Conservation (phyloP, 257 asterid species). For the Pogostemon cablin region DNA sequence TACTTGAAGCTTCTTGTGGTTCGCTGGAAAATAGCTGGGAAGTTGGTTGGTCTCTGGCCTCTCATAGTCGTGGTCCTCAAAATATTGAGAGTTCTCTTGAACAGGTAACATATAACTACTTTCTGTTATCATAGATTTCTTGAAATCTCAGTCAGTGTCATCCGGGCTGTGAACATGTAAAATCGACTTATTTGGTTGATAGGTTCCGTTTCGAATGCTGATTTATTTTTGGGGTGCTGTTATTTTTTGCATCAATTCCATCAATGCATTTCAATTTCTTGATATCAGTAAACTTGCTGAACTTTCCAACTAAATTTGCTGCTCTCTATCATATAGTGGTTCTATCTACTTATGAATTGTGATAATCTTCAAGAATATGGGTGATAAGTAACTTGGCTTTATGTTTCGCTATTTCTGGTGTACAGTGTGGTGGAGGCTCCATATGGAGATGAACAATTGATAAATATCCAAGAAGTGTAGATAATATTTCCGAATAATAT, state of each 20-base stretch:
- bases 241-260: too few species aligned
- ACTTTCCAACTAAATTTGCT: too few species aligned
- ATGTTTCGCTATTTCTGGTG: too few species aligned
- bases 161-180: too few species aligned
- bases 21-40: conserved; percentile 87
- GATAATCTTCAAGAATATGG: conserved; percentile 3
- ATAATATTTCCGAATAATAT: neutral
- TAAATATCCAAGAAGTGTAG: conserved; percentile 5
- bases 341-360: neutral
- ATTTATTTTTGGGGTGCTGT: too few species aligned
- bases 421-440: neutral
- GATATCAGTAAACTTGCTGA: too few species aligned
- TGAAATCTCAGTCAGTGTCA: neutral
- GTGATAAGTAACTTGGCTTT: neutral
- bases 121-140: conserved; percentile 16
- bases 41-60: conserved; percentile 97
- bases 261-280: too few species aligned
- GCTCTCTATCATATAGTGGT: too few species aligned
- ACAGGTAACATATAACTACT: conserved; percentile 50
- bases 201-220: too few species aligned
- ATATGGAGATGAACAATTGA: neutral
- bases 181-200: too few species aligned
- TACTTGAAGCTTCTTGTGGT: conserved; percentile 84
- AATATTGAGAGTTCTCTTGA: conserved; percentile 48
- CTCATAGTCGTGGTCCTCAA: conserved; percentile 66